Evolutionary conservation across 2,329 filamentous ascomycete genomes (phyloP), one percentile per base, ranked within the genome.

Genomic region (Botrytis byssoidea): DNA sequence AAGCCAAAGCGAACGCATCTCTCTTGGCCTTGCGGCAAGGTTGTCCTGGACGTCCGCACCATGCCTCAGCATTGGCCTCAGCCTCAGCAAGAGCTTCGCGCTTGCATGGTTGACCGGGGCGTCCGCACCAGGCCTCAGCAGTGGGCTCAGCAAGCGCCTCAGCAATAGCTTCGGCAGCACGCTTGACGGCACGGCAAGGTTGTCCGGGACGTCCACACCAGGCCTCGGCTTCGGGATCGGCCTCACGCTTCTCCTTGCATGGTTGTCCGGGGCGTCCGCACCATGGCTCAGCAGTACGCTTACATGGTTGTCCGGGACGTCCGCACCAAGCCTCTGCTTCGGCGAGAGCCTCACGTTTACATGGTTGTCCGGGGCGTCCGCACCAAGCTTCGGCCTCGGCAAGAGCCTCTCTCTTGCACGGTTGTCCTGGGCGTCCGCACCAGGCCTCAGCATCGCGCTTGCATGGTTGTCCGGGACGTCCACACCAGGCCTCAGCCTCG

Each of bases 291-390:
- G 75, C 74, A 7, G 73, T 66, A 61, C 75, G 74, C 71, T 75
- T 76, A 40, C 76, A 77, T n/a, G 74, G 73, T 57, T 76, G 75
- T 16, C 76, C 74, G 6, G 72, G 74, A 7, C 67, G 51, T 25
- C 72, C 72, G 40, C 76, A 76, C n/a, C 72, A 79, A 51, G 79
- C 74, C 40, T 74, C 75, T 46, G 75, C 74, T 25, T 80, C 63
- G 32, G 81, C 80, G 9, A 80, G 77, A 29, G 82, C 80, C 14
- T 80, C 79, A 9, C 65, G 64, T 7, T 67, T 66, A n/a, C 72
- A 73, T 32, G 57, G 57, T n/a, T 73, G 72, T 5, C 72, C 72
- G 37, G 68, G 59, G 4, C 66, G 70, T 63, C 72, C 72, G 25
- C 72, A 74, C 40, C 57, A 57, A 8, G 73, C 72, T 37, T 71